Conservation (phyloP, 2,329 filamentous ascomycete genomes). For the Mariannaea elegans region DNA sequence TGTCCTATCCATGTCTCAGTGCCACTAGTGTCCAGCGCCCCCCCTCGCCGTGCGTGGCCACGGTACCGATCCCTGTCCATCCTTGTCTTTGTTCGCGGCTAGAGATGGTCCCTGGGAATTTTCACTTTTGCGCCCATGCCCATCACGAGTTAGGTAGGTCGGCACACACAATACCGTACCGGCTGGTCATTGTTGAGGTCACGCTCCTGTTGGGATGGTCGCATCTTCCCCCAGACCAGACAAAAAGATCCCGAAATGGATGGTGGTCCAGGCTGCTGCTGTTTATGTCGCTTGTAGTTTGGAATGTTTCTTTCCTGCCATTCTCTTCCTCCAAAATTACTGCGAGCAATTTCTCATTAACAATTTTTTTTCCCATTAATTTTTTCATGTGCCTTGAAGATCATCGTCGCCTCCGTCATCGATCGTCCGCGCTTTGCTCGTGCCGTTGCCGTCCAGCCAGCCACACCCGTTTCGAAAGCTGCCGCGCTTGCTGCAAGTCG, state of each 20-base stretch:
- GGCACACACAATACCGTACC: constrained; percentile 23
- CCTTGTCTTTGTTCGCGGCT: constrained; percentile 17
- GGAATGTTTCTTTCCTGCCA: background rate
- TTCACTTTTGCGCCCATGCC: constrained; percentile 11
- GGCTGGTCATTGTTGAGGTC: constrained; percentile 29
- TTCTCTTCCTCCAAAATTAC: constrained; percentile 5
- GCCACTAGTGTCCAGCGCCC: constrained; percentile 37
- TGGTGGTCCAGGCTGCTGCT: constrained; percentile 21
- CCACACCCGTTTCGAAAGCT: constrained; percentile 11
- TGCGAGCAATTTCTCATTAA: background rate
- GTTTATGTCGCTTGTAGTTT: constrained; percentile 8
- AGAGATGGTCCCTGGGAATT: constrained; percentile 16
- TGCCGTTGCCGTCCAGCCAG: constrained; percentile 8
- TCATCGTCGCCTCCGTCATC: constrained; percentile 1
- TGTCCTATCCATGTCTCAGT: constrained; percentile 40
- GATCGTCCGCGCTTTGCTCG: constrained; percentile 4
- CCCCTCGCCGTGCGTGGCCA: constrained; percentile 23
- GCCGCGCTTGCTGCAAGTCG: constrained; percentile 6
- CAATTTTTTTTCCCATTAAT: background rate
- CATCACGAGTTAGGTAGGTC: constrained; percentile 35
- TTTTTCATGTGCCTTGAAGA: background rate
- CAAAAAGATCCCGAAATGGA: constrained; percentile 10
- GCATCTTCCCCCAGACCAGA: constrained; percentile 20
- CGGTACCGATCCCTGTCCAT: constrained; percentile 32
- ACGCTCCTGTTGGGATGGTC: constrained; percentile 29